Evolutionary conservation across 2,329 filamentous ascomycete genomes (phyloP), one percentile per base, ranked within the genome.

Genomic region (Colletotrichum zoysiae): DNA sequence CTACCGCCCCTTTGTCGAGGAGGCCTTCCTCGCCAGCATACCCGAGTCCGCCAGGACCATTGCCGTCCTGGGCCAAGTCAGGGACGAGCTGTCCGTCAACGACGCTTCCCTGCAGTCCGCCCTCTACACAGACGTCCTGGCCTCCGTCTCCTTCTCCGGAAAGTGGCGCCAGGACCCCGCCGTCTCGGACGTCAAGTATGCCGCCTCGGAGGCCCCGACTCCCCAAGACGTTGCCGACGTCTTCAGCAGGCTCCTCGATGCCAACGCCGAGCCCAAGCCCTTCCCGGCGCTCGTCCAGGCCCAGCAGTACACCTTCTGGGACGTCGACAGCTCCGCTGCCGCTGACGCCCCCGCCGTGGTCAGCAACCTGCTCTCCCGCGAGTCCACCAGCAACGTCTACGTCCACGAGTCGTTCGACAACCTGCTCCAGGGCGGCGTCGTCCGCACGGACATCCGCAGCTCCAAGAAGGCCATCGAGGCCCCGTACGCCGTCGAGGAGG

Each of bases 1-100:
- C 67, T 99, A 98, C 86, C 91, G 95, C 55, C 96, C 96, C 20
- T 98, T 99, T 78, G 90, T 96, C 42, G 96, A 99, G 84, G 95
- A 98, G 80, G 93, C 94, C 63, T 98, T 99, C 87, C 85, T 98
- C 74, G 90, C 92, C 75, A 89, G 89, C 14, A 88, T 99, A 38
- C 95, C 96, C 44, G 86, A 90, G 76, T 93, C 93, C 46, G 89
- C 91, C 58, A 90, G 89, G 82, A 92, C 88, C 74, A 87, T 99
- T 75, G 92, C 92, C 48, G 94, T 98, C 26, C 89, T 99, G 7
- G 96, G 96, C 65, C 96, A 99, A 81, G 95, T 99, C 75, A 83
- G 87, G 73, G 91, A 93, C 75, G 88, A 93, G 74, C 85, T 89
- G 71, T 90, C 91, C 70, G 93, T 96, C 8, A 85, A 89, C 51